Base-by-base conservation (phyloP, 768 basidiomycete species). In the Auriscalpium orientale region DNA sequence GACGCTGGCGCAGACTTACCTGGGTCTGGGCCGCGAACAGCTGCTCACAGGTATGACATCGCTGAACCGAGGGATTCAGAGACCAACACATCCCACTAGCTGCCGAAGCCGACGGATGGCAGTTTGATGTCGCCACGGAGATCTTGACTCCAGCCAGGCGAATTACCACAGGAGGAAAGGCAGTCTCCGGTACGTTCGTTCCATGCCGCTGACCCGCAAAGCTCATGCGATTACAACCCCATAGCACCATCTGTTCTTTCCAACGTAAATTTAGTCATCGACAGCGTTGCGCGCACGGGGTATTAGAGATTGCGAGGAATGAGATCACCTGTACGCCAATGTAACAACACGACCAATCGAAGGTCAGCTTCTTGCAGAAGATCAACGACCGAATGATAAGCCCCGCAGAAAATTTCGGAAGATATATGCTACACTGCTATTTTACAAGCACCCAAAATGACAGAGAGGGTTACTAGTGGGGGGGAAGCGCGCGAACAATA, bases 1-100 rank as follows among this genome's bases (percentile, higher is more conserved):
- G 11, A 54, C 75, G 2, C 72, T 83, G 4, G 83, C 81, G 12
- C 76, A 81, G 60, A 67, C 59, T 28, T 88, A 87, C 64, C 73
- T 89, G 44, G 82, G 83, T 21, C 67, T 82, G 16, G 53, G 66
- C 6, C 40, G 53, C 1, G 70, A 76, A 12, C 62, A 68, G 46
- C 58, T 75, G 2, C 53, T 73, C 33, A 46, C 66, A 36, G 61
- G 76, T 74, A 60, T 18, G 68, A 54, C 11, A 5, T n/a, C n/a
- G 36, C 52, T 46, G 40, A 28, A 28, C 28, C 7, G 28, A 28
- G 28, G 28, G 2, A 28, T 28, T 28, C 4, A 28, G 28, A 28
- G 2, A 4, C 28, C 28, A 28, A 28, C 28, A 28, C 20, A 47
- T 38, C 34, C 37, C 20, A 33, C 49, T 40, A 83, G 83, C 68